Evolutionary conservation across 495 filamentous ascomycete genomes (phyloP).

Genomic region (Xylaria acuta): DNA sequence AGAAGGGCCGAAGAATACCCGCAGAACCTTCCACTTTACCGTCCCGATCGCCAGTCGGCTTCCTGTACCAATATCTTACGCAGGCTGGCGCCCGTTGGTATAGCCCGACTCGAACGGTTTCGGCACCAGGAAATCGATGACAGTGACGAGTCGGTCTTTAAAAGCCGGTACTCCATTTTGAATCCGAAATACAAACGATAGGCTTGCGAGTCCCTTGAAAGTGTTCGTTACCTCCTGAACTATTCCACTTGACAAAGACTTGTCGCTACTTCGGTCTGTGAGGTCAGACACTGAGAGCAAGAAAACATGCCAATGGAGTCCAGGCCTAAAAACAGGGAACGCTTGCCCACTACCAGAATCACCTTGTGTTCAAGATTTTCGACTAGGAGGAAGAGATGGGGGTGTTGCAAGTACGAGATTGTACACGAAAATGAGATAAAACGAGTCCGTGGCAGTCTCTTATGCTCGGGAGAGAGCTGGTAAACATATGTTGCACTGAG

Average conservation of each 20-base stretch:
- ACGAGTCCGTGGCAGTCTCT: not conserved
- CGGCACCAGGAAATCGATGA: not conserved
- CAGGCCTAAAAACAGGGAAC: not conserved
- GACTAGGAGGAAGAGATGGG: no score
- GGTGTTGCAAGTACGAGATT: not conserved
- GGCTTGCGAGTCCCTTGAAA: not conserved
- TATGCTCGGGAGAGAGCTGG: not conserved
- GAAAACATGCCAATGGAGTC: not conserved
- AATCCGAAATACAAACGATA: not conserved
- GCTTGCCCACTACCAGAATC: not conserved
- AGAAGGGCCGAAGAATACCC: not conserved
- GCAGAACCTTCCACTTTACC: not conserved
- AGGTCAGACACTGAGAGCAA: not conserved
- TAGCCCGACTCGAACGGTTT: not conserved
- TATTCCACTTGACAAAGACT: not conserved
- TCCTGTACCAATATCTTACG: not conserved
- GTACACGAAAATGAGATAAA: not conserved
- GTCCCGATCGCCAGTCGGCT: not conserved
- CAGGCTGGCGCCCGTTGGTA: not conserved
- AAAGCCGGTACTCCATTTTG: conserved; percentile 2
- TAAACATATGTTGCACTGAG: not conserved
- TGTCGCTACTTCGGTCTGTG: not conserved
- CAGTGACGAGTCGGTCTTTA: not conserved
- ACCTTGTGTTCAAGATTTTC: not conserved
- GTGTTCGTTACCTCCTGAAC: not conserved